Evolutionary conservation across 108 stramenopile species (phyloP), one percentile per base, ranked within the genome.

Genomic region (Cylindrotheca closterium): DNA sequence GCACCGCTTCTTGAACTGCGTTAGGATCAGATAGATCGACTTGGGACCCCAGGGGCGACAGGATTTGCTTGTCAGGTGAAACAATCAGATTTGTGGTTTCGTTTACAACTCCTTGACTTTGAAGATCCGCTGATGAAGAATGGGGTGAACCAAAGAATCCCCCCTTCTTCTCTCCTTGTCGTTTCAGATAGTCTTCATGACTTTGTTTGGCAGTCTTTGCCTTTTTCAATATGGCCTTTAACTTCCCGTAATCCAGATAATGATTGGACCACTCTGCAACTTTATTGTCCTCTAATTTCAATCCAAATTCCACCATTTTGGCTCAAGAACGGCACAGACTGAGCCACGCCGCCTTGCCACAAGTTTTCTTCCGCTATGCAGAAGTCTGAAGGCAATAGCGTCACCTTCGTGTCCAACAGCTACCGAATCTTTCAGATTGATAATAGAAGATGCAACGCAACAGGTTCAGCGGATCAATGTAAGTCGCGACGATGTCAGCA

Each of bases 281-380:
- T 51, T 86, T 89, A 68, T 94, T 94, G 83, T 94, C 93, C 63
- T 91, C 85, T 26, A 94, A 74, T 73, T 91, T 94, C 28, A 91
- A 69, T 25, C 92, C 92, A 46, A 93, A 93, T 68, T 90, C 89
- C 2, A 90, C 89, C 89, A 90, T 90, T 3, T 10, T 78, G 15
- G 63, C n/a, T n/a, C n/a, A n/a, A n/a, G n/a, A n/a, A n/a, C n/a
- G n/a, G n/a, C n/a, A n/a, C n/a, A n/a, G n/a, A n/a, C n/a, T n/a
- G n/a, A n/a, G n/a, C n/a, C n/a, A n/a, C n/a, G n/a, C n/a, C n/a
- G n/a, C n/a, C n/a, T n/a, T n/a, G n/a, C n/a, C n/a, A n/a, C n/a
- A n/a, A n/a, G n/a, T n/a, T n/a, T n/a, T n/a, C n/a, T n/a, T n/a
- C n/a, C n/a, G n/a, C n/a, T n/a, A n/a, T n/a, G n/a, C n/a, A n/a